These are phyloP conservation scores for Ogataea henricii DNA, from an alignment of 805 yeast genomes.

Conservation along the genomic window DNA sequence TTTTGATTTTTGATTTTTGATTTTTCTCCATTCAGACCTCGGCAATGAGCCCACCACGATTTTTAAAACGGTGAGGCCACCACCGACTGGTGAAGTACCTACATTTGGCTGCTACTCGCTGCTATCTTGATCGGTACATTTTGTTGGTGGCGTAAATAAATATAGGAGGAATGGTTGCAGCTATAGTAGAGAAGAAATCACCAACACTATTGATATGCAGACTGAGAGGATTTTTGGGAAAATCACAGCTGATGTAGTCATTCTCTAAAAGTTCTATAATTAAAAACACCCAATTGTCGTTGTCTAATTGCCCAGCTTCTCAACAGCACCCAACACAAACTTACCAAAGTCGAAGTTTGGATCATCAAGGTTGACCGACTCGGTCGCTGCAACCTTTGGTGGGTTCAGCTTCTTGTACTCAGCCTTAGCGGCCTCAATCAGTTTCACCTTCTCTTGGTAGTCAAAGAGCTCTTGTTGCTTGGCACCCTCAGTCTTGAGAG, in stretches of 20 bases:
- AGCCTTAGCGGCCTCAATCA: conserved; percentile 86
- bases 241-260: not conserved
- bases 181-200: conserved; percentile 7
- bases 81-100: no score
- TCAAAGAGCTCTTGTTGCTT: conserved; percentile 58
- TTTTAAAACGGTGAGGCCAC: no score
- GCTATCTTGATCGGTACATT: not conserved
- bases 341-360: conserved; percentile 85
- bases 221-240: not conserved
- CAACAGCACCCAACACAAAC: conserved; percentile 66
- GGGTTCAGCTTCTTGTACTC: conserved; percentile 71
- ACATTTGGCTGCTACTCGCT: no score
- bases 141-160: conserved; percentile 6
- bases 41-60: no score
- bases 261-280: conserved; percentile 7
- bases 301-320: conserved; percentile 42
- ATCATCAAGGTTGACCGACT: conserved; percentile 77
- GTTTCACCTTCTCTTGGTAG: conserved; percentile 65
- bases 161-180: conserved; percentile 4
- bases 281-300: conserved; percentile 3
- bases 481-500: conserved; percentile 60
- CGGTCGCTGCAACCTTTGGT: conserved; percentile 45
- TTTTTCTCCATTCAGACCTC: no score
- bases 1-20: no score
- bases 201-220: conserved; percentile 4